phyloP scores from a whole-genome alignment of 2,329 filamentous ascomycete genomes.

The Diaporthe citriasiana region DNA sequence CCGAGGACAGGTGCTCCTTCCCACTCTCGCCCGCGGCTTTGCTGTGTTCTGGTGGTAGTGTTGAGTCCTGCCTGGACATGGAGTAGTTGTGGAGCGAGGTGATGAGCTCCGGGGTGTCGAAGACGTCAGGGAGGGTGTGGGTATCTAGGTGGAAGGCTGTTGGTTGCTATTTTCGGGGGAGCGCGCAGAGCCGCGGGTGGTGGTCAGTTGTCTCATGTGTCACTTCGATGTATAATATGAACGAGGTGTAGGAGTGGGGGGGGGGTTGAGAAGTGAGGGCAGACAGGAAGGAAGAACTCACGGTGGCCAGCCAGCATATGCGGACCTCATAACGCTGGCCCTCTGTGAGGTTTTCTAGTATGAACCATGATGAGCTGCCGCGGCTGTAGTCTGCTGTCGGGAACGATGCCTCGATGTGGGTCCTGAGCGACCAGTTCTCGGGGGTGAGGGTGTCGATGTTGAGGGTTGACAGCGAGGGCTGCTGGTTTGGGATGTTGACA shows the following conservation, averaged over 20 bases:
- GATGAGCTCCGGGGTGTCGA: conserved; percentile 73
- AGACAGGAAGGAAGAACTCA: conserved; percentile 62
- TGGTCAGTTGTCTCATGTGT: background rate
- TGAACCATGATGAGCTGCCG: conserved; percentile 81
- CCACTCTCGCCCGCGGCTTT: background rate
- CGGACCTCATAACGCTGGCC: conserved; percentile 90
- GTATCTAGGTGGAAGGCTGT: conserved; percentile 81
- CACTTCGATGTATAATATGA: background rate
- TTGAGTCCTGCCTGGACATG: conserved; percentile 58
- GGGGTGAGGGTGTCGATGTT: conserved; percentile 76
- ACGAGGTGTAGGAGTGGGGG: background rate
- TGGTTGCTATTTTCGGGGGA: conserved; percentile 76
- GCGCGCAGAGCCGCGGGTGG: background rate
- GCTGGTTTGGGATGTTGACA: conserved; percentile 67
- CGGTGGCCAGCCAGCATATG: conserved; percentile 93
- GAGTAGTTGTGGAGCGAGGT: conserved; percentile 76
- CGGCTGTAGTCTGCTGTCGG: conserved; percentile 65
- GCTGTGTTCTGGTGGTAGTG: background rate
- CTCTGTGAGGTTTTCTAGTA: conserved; percentile 78
- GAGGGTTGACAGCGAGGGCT: conserved; percentile 71
- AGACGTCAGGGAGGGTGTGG: conserved; percentile 72
- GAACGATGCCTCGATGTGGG: conserved; percentile 77
- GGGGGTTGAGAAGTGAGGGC: background rate
- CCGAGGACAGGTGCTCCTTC: conserved; percentile 57
- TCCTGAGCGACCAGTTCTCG: conserved; percentile 68